Conservation (phyloP, 2,329 filamentous ascomycete genomes). For the Colletotrichum lindemuthianum region DNA sequence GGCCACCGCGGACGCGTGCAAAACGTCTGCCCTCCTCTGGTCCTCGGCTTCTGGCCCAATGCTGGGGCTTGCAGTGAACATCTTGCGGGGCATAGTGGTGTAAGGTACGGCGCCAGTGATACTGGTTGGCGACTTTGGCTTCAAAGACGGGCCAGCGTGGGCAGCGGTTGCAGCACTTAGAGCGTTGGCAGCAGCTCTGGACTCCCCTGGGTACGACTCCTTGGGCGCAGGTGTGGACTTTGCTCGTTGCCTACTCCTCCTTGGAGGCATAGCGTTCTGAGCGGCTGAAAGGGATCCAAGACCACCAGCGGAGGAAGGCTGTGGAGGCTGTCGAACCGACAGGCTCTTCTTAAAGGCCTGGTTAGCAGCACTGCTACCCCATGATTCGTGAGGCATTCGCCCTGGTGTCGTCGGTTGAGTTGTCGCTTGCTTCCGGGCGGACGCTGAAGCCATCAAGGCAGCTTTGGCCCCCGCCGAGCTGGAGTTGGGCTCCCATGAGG, state of each 20-base stretch:
- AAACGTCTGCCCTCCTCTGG: slow-evolving; percentile 73
- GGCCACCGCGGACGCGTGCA: slow-evolving; percentile 84
- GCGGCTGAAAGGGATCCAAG: slow-evolving; percentile 77
- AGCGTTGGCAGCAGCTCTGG: slow-evolving; percentile 73
- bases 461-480: slow-evolving; percentile 78
- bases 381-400: slow-evolving; percentile 51
- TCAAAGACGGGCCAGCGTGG: slow-evolving; percentile 59
- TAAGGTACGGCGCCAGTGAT: slow-evolving; percentile 74
- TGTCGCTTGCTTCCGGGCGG: slow-evolving; percentile 48
- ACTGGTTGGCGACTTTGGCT: slow-evolving; percentile 58
- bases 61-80: slow-evolving; percentile 82
- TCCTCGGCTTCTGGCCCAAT: slow-evolving; percentile 80
- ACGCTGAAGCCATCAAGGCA: slow-evolving; percentile 68
- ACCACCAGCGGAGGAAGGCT: slow-evolving; percentile 40
- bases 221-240: slow-evolving; percentile 67
- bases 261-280: slow-evolving; percentile 74
- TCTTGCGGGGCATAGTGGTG: slow-evolving; percentile 75
- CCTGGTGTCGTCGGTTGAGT: slow-evolving; percentile 51
- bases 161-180: slow-evolving; percentile 78
- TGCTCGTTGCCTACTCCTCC: slow-evolving; percentile 67
- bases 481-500: slow-evolving; percentile 70
- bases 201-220: slow-evolving; percentile 63
- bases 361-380: slow-evolving; percentile 76
- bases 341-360: slow-evolving; percentile 67
- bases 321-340: slow-evolving; percentile 44